A percentile compares a stretch with the other conserved stretches of the same genome.
phyloP scores from a whole-genome alignment of 108 stramenopile species.

The Epithemia pelagica region DNA sequence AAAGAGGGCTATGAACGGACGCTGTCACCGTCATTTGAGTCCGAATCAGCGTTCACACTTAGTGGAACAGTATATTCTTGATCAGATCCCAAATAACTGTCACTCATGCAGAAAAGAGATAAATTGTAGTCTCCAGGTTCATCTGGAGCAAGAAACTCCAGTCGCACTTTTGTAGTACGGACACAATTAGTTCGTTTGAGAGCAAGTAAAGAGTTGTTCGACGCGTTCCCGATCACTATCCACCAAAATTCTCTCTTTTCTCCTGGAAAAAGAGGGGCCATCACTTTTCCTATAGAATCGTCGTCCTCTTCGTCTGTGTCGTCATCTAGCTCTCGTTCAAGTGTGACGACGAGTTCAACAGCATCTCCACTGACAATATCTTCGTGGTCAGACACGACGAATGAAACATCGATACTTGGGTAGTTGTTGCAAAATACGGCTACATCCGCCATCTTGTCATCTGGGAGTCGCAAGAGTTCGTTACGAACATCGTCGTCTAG shows the following conservation, averaged over 20 bases:
- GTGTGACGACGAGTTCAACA: slow-evolving; percentile 73
- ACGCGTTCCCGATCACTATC: slow-evolving; percentile 90
- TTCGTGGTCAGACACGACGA: slow-evolving; percentile 77
- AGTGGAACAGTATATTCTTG: slow-evolving; percentile 90
- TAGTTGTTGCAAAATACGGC: slow-evolving; percentile 98
- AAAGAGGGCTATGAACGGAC: slow-evolving; percentile 20
- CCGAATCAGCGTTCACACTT: slow-evolving; percentile 63
- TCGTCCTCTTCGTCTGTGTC: slow-evolving; percentile 78
- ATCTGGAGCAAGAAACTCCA: slow-evolving; percentile 94
- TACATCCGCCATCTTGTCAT: slow-evolving; percentile 92
- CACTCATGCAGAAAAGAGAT: slow-evolving; percentile 96
- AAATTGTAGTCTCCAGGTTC: slow-evolving; percentile 90
- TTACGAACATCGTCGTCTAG: slow-evolving; percentile 93
- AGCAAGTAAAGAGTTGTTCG: slow-evolving; percentile 80
- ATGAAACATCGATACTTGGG: slow-evolving; percentile 92
- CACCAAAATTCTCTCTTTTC: slow-evolving; percentile 96
- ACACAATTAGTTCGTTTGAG: slow-evolving; percentile 89
- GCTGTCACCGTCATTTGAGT: slow-evolving; percentile 49
- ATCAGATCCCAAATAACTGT: slow-evolving; percentile 95
- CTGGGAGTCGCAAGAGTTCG: slow-evolving; percentile 80
- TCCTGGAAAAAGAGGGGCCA: slow-evolving; percentile 84
- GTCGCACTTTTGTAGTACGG: slow-evolving; percentile 52
- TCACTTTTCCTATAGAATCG: slow-evolving; percentile 61
- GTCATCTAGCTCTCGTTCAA: slow-evolving; percentile 91
- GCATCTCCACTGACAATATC: slow-evolving; percentile 85